phyloP scores from a whole-genome alignment of 2,329 filamentous ascomycete species.

The Penicillium expansum region DNA sequence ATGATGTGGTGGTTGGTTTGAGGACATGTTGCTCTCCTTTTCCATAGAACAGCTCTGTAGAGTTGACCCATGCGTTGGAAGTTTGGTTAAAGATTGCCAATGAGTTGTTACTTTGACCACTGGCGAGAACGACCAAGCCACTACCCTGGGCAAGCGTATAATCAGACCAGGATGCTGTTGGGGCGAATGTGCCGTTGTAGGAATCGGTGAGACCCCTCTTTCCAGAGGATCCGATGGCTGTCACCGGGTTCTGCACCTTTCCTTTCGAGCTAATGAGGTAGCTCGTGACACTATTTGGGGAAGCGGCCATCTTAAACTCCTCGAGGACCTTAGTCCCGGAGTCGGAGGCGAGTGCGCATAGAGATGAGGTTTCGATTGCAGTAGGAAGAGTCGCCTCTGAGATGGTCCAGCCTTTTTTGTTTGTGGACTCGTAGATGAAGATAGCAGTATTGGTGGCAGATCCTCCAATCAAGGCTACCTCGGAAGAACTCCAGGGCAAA shows the following conservation, averaged over 20 bases:
- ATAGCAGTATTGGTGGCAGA: conserved; percentile 62
- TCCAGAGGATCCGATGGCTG: conserved; percentile 43
- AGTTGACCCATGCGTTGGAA: conserved; percentile 75
- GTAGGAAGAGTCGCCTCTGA: conserved; percentile 63
- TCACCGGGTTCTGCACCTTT: conserved; percentile 46
- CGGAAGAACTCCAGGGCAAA: conserved; percentile 67
- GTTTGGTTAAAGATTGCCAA: conserved; percentile 74
- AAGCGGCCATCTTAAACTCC: conserved; percentile 69
- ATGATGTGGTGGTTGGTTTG: conserved; percentile 17
- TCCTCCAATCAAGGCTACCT: conserved; percentile 74
- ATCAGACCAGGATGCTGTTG: conserved; percentile 61
- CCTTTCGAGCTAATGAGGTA: conserved; percentile 64
- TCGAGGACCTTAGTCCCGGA: conserved; percentile 71
- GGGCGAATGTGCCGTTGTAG: conserved; percentile 74
- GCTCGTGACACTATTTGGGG: conserved; percentile 72
- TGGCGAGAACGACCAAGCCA: conserved; percentile 73
- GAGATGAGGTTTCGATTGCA: conserved; percentile 59
- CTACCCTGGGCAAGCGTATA: conserved; percentile 68
- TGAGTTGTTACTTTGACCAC: conserved; percentile 65
- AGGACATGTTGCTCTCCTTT: conserved; percentile 14
- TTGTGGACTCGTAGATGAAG: conserved; percentile 66
- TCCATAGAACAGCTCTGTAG: conserved; percentile 60
- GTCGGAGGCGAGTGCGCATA: conserved; percentile 65
- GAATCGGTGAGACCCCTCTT: conserved; percentile 57
- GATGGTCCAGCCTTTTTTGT: conserved; percentile 59